Percentiles rank a stretch among this genome's conserved stretches.
Conservation (phyloP, 1,284 basidiomycete species). For the Caloboletus firmus region DNA sequence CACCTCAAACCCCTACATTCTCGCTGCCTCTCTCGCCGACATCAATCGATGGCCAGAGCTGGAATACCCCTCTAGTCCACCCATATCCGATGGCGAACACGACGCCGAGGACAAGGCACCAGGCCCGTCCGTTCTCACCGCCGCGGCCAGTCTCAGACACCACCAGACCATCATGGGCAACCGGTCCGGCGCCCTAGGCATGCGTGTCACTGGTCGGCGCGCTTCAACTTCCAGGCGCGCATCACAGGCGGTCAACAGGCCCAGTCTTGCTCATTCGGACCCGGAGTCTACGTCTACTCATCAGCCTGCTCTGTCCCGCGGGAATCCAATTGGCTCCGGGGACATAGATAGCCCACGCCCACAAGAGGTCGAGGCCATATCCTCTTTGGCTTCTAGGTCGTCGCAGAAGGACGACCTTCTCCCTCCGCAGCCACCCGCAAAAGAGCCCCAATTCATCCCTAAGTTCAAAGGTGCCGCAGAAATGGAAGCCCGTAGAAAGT, state of each 20-base stretch:
- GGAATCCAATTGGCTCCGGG: slow-evolving; percentile 2
- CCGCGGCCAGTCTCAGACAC: slow-evolving; percentile 47
- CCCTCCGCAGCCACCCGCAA: slow-evolving; percentile 39
- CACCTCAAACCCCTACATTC: slow-evolving; percentile 77
- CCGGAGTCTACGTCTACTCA: slow-evolving; percentile 10
- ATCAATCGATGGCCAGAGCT: slow-evolving; percentile 83
- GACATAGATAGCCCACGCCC: slow-evolving; percentile 14
- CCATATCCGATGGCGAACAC: slow-evolving; percentile 65
- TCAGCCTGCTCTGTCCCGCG: slow-evolving; percentile 11
- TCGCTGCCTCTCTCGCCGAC: slow-evolving; percentile 77
- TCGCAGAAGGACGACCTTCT: slow-evolving; percentile 38
- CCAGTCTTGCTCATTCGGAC: slow-evolving; percentile 8
- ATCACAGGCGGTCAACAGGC: slow-evolving; percentile 38
- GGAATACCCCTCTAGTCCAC: slow-evolving; percentile 62
- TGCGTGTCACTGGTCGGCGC: slow-evolving; percentile 64
- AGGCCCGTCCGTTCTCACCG: slow-evolving; percentile 18
- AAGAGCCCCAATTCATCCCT: slow-evolving; percentile 62
- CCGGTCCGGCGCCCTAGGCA: slow-evolving; percentile 59
- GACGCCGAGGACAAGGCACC: slow-evolving; percentile 33
- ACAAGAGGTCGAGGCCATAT: slow-evolving; percentile 10
- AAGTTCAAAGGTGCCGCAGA: slow-evolving; percentile 75
- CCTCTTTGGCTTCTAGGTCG: slow-evolving; percentile 26
- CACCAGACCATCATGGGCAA: slow-evolving; percentile 84
- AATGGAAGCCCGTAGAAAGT: slow-evolving; percentile 68
- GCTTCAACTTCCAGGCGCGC: slow-evolving; percentile 50